These are phyloP conservation scores for Alternaria sp. DNA, from an alignment of 2,329 filamentous ascomycete genomes.

Conservation along the genomic window DNA sequence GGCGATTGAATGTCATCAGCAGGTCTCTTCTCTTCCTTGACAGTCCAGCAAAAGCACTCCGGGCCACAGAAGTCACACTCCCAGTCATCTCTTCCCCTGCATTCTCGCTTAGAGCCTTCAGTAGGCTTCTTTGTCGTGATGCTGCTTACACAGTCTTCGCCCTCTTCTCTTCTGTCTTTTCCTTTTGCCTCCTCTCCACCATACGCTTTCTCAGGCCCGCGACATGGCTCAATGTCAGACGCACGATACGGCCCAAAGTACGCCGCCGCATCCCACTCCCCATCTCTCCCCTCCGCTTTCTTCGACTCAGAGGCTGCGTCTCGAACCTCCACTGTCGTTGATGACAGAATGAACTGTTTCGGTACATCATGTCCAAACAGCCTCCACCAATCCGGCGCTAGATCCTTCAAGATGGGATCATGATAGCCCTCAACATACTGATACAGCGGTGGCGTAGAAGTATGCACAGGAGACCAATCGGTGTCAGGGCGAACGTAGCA, in stretches of 20 bases:
- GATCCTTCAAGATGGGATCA: not conserved
- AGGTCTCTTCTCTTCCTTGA: not conserved
- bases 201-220: too few relatives aligned
- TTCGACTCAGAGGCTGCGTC: not conserved
- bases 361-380: not conserved
- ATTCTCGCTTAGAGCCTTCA: not conserved
- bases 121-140: accelerated
- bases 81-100: slow-evolving; percentile 18
- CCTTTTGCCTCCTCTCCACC: too few relatives aligned
- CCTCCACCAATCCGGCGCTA: not conserved
- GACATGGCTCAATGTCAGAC: not conserved
- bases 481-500: not conserved
- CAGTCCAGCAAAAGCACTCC: slow-evolving; percentile 25
- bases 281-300: not conserved
- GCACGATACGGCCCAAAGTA: not conserved
- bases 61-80: slow-evolving; percentile 25
- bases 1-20: not conserved
- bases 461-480: too few relatives aligned
- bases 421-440: not conserved
- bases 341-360: not conserved
- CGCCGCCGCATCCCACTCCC: not conserved
- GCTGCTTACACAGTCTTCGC: accelerated
- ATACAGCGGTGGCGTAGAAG: not conserved
- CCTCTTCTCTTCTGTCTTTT: not conserved
- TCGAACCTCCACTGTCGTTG: accelerated